A percentile compares a stretch with the other conserved stretches of the same genome.
Evolutionary conservation across 2,329 filamentous ascomycete genomes (phyloP).

Genomic region (Penicillium sp.): DNA sequence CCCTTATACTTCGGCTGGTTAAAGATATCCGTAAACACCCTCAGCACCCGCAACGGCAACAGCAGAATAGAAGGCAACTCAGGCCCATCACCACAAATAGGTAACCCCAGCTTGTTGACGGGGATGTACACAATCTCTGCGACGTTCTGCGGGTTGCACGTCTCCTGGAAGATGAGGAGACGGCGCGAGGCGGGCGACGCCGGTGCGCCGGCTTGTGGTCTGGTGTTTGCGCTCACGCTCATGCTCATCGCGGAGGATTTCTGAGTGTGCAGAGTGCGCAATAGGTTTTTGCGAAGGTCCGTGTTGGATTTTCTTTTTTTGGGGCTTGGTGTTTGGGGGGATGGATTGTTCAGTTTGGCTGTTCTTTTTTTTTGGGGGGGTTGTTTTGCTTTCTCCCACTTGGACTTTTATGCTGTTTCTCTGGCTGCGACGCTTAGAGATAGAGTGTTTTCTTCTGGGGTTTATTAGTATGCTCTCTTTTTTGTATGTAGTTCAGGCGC

Average conservation of each 20-base stretch:
- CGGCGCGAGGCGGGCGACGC: conserved; percentile 14
- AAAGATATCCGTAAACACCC: conserved; percentile 34
- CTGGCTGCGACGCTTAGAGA: neutral
- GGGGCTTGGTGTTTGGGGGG: neutral
- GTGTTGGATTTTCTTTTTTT: neutral
- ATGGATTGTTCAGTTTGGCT: conserved; percentile 5
- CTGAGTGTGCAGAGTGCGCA: conserved; percentile 1
- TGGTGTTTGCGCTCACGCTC: conserved; percentile 8
- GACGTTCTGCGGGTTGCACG: conserved; percentile 25
- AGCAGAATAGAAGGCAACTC: conserved; percentile 30
- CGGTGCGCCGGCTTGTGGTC: conserved; percentile 1
- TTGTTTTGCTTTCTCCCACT: neutral
- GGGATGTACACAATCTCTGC: conserved; percentile 26
- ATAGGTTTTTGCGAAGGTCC: conserved; percentile 1
- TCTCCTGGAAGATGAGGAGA: conserved; percentile 34
- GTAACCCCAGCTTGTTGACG: conserved; percentile 32
- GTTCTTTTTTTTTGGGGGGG: neutral
- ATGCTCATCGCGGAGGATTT: conserved; percentile 2
- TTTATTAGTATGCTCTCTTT: neutral
- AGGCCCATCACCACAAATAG: conserved; percentile 28
- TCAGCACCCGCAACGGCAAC: conserved; percentile 28
- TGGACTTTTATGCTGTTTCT: neutral
- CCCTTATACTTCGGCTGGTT: conserved; percentile 34
- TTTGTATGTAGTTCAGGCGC: neutral
- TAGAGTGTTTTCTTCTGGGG: neutral